Evolutionary conservation across 192 early-diverging fungal species (phyloP), one percentile per base, ranked within the genome.

Genomic region (Globomyces pollinis-pini): DNA sequence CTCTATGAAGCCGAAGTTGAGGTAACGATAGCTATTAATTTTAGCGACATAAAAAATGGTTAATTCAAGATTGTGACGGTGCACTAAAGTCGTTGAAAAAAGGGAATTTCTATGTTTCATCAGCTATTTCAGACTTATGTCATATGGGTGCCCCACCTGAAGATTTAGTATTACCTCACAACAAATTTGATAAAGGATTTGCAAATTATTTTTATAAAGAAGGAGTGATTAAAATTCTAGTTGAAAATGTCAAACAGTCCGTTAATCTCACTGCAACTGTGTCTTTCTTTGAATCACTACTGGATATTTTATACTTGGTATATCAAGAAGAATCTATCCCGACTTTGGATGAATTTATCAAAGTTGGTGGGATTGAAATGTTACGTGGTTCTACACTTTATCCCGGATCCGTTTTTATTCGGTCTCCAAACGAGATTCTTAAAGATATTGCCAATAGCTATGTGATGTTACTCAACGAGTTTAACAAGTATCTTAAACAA

Each of bases 181-280:
- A 54, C 28, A 26, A 20, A 24, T 54, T 54, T 23, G 38, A 32
- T 16, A 31, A 54, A 9, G 52, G 52, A 24, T 54, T 54, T 33
- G 34, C 21, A 39, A 21, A 26, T 8, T 54, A 26, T 23, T 54
- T 54, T 54, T 24, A 24, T 24, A 16, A 21, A 21, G 33, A 35
- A 20, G 7, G 15, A 15, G 18, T 54, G 1, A 54, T 54, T 24
- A 26, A 26, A 3, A 31, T 26, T 20, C 15, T 54, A 31, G 15
- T 54, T 24, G 7, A 26, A 3, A 11, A 32, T 24, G 52, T 31
- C 2, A 38, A 35, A 24, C 21, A 39, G 23, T 24, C 52, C 23
- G 18, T 54, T 12, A 7, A 54, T 23, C 33, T 26, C 2, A 54
- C 52, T 20, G 38, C 20, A 11, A 21, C 24, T 15, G 20, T 26